phyloP scores from a whole-genome alignment of 78 protist genomes.

The Cavenderia fasciculata region DNA sequence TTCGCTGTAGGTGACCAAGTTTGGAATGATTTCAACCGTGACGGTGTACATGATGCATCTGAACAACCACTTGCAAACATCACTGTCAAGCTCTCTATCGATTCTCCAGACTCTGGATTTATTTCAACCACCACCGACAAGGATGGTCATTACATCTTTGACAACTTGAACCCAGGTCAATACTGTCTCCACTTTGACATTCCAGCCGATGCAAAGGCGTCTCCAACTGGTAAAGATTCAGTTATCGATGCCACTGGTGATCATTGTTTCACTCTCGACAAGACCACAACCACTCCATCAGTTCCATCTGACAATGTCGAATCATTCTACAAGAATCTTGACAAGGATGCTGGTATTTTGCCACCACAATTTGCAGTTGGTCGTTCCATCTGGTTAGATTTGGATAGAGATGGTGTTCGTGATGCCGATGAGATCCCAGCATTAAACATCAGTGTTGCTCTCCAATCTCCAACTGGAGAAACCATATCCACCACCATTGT shows the following conservation, averaged over 20 bases:
- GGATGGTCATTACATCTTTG: slow-evolving; percentile 5
- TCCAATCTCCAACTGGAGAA: background rate
- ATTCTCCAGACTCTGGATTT: background rate
- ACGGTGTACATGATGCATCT: background rate
- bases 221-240: background rate
- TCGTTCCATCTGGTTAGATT: background rate
- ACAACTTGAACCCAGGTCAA: background rate
- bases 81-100: background rate
- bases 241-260: background rate
- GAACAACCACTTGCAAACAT: background rate
- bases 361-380: background rate
- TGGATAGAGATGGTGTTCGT: background rate
- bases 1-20: background rate
- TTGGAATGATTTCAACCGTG: slow-evolving; percentile 35
- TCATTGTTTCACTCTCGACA: background rate
- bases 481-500: background rate
- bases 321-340: background rate
- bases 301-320: background rate
- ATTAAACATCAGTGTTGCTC: background rate
- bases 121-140: background rate
- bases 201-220: background rate
- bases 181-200: background rate
- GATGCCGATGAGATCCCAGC: background rate
- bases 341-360: background rate
- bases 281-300: background rate